Evolutionary conservation across 257 asterid genomes (phyloP).

Genomic region (Perilla frutescens): DNA sequence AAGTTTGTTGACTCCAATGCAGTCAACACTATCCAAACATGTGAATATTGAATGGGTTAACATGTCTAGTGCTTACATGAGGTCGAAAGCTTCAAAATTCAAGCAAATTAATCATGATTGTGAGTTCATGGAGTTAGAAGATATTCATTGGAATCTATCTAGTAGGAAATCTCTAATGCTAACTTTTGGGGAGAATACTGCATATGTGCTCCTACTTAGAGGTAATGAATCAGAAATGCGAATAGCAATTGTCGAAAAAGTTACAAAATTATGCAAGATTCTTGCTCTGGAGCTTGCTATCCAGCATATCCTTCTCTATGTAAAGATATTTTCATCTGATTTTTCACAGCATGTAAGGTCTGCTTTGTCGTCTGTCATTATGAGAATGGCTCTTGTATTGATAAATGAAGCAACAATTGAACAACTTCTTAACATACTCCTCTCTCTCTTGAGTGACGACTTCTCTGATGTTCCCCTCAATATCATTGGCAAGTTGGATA

Average conservation of each 20-base stretch:
- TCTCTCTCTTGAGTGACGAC: constrained; percentile 87
- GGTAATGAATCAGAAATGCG: constrained; percentile 95
- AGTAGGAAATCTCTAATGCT: too few relatives aligned
- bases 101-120: too few relatives aligned
- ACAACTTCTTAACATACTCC: constrained; percentile 89
- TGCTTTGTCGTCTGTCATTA: constrained; percentile 90
- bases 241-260: constrained; percentile 91
- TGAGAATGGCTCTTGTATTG: constrained; percentile 94
- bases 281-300: constrained; percentile 84
- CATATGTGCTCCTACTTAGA: constrained; percentile 85
- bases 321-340: constrained; percentile 93
- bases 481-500: constrained; percentile 90
- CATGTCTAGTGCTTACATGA: too few relatives aligned
- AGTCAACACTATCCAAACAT: too few relatives aligned
- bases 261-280: constrained; percentile 79
- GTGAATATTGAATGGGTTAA: too few relatives aligned
- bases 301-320: constrained; percentile 92
- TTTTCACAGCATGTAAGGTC: constrained; percentile 95
- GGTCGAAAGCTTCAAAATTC: too few relatives aligned
- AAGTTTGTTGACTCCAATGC: too few relatives aligned
- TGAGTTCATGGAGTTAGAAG: too few relatives aligned
- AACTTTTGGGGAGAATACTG: too few relatives aligned
- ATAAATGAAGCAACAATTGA: constrained; percentile 85
- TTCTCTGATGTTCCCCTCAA: constrained; percentile 87
- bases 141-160: too few relatives aligned